phyloP scores from a whole-genome alignment of 495 filamentous ascomycete genomes.

The Penicillium herquei region DNA sequence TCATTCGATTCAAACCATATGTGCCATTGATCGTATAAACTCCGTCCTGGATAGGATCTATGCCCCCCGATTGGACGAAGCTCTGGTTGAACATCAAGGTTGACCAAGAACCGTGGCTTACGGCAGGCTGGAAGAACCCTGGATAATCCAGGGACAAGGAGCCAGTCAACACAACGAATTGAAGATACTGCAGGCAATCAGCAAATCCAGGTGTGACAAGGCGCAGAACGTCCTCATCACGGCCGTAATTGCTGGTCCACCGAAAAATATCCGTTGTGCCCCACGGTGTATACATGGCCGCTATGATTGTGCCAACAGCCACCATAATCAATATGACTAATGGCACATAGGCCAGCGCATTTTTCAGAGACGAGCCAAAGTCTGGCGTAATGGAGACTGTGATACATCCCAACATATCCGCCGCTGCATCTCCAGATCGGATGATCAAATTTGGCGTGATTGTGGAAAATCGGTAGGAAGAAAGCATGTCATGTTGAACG shows the following conservation, averaged over 20 bases:
- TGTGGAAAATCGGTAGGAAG: conserved; percentile 80
- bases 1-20: conserved; percentile 75
- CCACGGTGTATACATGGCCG: conserved; percentile 90
- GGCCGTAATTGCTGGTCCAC: conserved; percentile 94
- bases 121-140: conserved; percentile 88
- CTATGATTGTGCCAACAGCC: conserved; percentile 74
- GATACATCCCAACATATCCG: conserved; percentile 72
- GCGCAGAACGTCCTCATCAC: conserved; percentile 87
- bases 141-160: conserved; percentile 84
- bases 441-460: conserved; percentile 68
- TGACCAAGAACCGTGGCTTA: conserved; percentile 86
- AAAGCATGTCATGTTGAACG: conserved; percentile 73
- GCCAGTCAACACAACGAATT: conserved; percentile 87
- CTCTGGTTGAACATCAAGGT: conserved; percentile 90
- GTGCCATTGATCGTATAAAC: conserved; percentile 70
- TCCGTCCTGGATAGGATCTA: conserved; percentile 70
- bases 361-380: conserved; percentile 60
- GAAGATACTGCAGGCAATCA: conserved; percentile 95
- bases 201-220: conserved; percentile 95
- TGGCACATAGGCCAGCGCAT: conserved; percentile 74
- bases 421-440: conserved; percentile 65
- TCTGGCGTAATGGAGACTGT: conserved; percentile 79
- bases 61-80: conserved; percentile 67
- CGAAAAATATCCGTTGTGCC: conserved; percentile 84
- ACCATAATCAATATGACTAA: conserved; percentile 75